Conservation (phyloP, 1,284 basidiomycete genomes). For the Cronartium quercuum region DNA sequence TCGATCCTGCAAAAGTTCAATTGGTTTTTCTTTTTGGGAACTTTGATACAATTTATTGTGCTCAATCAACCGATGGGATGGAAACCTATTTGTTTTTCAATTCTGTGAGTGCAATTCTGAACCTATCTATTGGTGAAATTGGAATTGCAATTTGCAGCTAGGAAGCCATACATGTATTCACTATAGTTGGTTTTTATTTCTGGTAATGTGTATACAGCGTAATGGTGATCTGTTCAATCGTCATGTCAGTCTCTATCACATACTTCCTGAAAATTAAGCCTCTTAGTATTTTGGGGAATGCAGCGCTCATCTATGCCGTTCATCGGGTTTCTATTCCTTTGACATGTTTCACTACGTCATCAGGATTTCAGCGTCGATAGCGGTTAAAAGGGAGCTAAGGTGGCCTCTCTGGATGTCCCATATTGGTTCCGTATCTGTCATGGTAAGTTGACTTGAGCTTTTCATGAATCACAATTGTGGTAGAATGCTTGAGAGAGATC, state of each 20-base stretch:
- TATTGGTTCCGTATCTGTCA: not conserved
- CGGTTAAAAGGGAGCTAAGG: not conserved
- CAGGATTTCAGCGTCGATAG: not conserved
- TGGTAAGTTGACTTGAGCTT: not conserved
- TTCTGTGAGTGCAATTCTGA: not conserved
- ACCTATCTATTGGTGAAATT: too few species aligned
- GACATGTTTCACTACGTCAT: too few species aligned
- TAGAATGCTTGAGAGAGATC: too few species aligned
- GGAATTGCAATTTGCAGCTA: too few species aligned
- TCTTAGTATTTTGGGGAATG: too few species aligned
- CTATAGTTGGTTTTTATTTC: not conserved
- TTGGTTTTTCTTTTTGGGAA: constrained; percentile 1
- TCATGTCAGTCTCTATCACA: not conserved
- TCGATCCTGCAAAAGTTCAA: constrained; percentile 7
- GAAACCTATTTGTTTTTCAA: not conserved
- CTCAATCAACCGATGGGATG: not conserved
- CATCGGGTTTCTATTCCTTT: too few species aligned
- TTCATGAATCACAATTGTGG: not conserved
- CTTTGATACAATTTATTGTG: not conserved
- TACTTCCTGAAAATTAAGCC: too few species aligned
- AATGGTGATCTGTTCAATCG: not conserved
- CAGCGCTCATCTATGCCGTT: too few species aligned
- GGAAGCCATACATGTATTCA: too few species aligned
- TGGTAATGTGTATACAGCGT: not conserved
- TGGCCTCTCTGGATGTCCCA: constrained; percentile 1